These are phyloP conservation scores for Symbiodinium pilosum DNA, from an alignment of 73 alveolate genomes.

Conservation along the genomic window DNA sequence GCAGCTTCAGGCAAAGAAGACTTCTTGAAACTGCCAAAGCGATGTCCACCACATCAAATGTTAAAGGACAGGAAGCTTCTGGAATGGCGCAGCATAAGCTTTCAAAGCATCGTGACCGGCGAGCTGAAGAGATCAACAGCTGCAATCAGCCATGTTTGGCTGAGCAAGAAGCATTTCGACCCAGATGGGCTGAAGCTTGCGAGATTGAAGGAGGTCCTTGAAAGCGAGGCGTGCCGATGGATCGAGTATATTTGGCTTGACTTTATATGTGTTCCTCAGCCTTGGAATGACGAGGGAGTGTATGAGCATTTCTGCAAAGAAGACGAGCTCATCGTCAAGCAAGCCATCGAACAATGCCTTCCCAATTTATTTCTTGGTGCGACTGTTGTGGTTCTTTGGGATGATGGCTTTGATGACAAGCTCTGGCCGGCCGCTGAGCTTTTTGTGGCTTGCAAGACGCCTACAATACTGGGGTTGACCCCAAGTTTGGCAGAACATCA, in stretches of 20 bases:
- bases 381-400: background rate
- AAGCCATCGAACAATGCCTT: background rate
- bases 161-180: background rate
- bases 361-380: background rate
- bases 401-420: background rate
- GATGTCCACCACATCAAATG: background rate
- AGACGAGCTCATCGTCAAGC: background rate
- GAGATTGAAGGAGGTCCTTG: background rate
- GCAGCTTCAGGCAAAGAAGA: background rate
- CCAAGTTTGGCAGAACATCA: background rate
- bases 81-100: background rate
- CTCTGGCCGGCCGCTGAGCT: background rate
- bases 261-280: slow-evolving; percentile 1
- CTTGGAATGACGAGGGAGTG: background rate
- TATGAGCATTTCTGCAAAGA: background rate
- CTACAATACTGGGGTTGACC: background rate
- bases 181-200: slow-evolving; percentile 13
- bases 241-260: slow-evolving; percentile 2
- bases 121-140: slow-evolving; percentile 11
- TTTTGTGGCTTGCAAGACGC: background rate
- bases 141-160: background rate
- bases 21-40: background rate
- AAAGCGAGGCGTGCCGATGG: background rate
- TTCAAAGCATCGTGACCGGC: background rate
- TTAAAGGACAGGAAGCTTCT: background rate